Base-by-base conservation (phyloP, 192 early-diverging fungal species). In the Ambispora gerdemannii region DNA sequence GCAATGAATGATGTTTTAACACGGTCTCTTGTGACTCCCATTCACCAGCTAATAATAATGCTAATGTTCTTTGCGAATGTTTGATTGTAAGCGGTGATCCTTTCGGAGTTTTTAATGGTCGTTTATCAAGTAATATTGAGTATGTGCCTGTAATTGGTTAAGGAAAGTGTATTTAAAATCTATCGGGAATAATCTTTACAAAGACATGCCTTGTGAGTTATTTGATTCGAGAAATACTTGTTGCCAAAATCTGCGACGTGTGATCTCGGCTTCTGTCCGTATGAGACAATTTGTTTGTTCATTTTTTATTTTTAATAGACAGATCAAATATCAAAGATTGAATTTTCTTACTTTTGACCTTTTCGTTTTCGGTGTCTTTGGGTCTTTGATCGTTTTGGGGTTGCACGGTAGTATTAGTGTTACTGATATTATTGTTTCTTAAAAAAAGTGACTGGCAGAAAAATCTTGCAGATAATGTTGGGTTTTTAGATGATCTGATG, bases 11-110 rank as follows among this genome's bases (percentile, higher is more conserved):
- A 0, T 88, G 78, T 75, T 93, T 93, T 13, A 97, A 74, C 33
- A 90, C 70, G 47, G 84, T 81, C 34, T 84, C 87, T 77, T 95
- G 93, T 63, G 88, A 81, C 76, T 98, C 93, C 96, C 96, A 98
- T 77, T 98, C 96, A 10, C 84, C 93, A 7, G 92, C 93, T 34
- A 93, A 82, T 68, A 97, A 80, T 38, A 86, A 70, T n/a, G 93
- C 96, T 33, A 98, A 70, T n/a, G 79, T 64, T 31, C 71, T 76
- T 63, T 90, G 86, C 0, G 82, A 64, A 19, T 49, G 56, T 7
- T 86, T 78, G 27, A 98, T 79, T 4, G 71, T 75, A 43, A 98
- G 65, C 31, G 78, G 83, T 49, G 83, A 78, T 43, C 92, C 92
- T 36, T 82, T 84, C 6, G 96, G 96, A 0, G 92, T 94, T 78